Evolutionary conservation across 2,329 filamentous ascomycete species (phyloP), one percentile per base, ranked within the genome.

Genomic region (Pseudocercospora musae): DNA sequence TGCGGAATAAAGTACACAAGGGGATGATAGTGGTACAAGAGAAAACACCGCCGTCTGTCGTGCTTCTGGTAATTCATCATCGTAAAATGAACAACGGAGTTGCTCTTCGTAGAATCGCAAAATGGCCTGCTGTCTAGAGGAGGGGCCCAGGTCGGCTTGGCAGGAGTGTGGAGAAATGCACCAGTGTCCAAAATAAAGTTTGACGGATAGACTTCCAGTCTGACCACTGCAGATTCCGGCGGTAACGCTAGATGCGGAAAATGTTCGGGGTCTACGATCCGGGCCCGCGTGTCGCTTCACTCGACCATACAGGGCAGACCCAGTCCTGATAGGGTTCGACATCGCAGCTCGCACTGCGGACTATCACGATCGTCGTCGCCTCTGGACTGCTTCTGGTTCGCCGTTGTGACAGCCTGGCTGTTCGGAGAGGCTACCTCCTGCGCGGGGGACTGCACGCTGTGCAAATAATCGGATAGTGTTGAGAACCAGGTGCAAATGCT

Each of bases 271-370:
- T 27, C 52, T 21, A 18, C 18, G 10, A 7, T 20, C 52, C 29
- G 52, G 31, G 27, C 29, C 52, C 29, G 52, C 52, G 52, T 54
- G 52, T 40, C 52, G 52, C 52, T 37, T 54, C 21, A 29, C 52
- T 54, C 52, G n/a, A 54, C 52, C 29, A 29, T 31, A 54, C 52
- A 37, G 33, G 52, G 27, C 52, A 54, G 18, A 40, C 29, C 52
- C 18, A 25, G 52, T 18, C 52, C n/a, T 37, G 52, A 54, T 54
- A 37, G 29, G 21, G 52, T 54, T 54, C 52, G 18, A 54, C 27
- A 31, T 54, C 50, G 25, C 50, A 31, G 50, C 50, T 31, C 23
- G 23, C 13, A 29, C 31, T 23, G 52, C 31, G 29, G 9, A n/a
- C 29, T 33, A 54, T 54, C 52, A 54, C 29, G 52, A 33, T 54